Percentiles rank a stretch among this genome's conserved stretches.
Evolutionary conservation across 1,284 basidiomycete genomes (phyloP).

Genomic region (Lentinus polychrous): DNA sequence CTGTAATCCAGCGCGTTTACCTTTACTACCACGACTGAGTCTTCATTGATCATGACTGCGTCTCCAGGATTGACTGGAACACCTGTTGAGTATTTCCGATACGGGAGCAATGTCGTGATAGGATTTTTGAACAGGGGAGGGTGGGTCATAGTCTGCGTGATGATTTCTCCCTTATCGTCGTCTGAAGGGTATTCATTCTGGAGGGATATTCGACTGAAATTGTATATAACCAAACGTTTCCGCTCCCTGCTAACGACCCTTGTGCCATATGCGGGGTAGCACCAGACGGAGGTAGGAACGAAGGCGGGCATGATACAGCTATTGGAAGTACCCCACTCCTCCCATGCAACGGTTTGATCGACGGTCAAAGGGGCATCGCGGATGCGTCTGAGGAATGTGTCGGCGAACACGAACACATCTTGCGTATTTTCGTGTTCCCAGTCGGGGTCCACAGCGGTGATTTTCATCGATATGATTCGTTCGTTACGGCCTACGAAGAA

Average conservation of each 20-base stretch:
- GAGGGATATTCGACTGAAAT: constrained; percentile 2
- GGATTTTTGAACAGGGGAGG: not conserved
- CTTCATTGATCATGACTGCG: constrained; percentile 5
- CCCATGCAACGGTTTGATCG: not conserved
- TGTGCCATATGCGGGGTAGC: constrained; percentile 4
- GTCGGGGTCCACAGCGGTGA: not conserved
- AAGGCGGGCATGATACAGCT: not conserved
- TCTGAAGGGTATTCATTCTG: not conserved
- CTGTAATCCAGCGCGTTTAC: not conserved
- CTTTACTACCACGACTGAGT: constrained; percentile 4
- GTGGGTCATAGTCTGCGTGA: not conserved
- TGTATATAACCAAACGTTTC: not conserved
- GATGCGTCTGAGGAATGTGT: not conserved
- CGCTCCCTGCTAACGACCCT: not conserved
- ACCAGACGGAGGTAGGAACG: constrained; percentile 1
- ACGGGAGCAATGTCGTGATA: constrained; percentile 4
- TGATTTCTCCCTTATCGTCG: not conserved
- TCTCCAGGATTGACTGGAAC: not conserved
- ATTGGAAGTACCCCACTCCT: constrained; percentile 1
- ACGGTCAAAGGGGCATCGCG: not conserved
- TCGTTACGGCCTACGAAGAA: constrained; percentile 7
- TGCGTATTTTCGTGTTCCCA: not conserved
- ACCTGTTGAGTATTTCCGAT: not conserved
- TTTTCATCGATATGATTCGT: constrained; percentile 7
- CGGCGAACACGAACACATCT: constrained; percentile 1